Percentiles rank a stretch among this genome's conserved stretches.
Conservation (phyloP, 116 monocot species). For the Iris pallida region DNA sequence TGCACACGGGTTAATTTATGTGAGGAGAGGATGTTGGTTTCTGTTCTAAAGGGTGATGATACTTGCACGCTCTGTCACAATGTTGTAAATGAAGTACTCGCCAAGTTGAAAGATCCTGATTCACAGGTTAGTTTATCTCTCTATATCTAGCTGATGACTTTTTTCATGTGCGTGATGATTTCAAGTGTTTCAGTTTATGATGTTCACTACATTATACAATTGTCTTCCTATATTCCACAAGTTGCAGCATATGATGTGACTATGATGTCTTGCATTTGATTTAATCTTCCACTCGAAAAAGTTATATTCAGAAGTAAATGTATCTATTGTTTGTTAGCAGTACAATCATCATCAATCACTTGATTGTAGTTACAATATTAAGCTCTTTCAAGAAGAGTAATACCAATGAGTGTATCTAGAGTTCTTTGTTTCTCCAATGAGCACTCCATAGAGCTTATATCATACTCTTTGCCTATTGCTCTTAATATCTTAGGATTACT, state of each 20-base stretch:
- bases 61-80: conserved; percentile 37
- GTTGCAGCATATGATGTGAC: background rate
- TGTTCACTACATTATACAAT: conserved; percentile 8
- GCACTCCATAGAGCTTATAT: too few species aligned
- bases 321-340: background rate
- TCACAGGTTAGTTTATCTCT: too few species aligned
- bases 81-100: conserved; percentile 21
- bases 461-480: too few species aligned
- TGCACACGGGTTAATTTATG: conserved; percentile 38
- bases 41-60: conserved; percentile 19
- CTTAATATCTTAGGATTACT: too few species aligned
- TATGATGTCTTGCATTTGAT: background rate
- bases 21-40: conserved; percentile 16
- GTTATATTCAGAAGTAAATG: background rate
- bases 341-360: background rate
- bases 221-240: background rate
- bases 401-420: background rate
- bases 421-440: too few species aligned
- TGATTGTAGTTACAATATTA: background rate
- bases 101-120: conserved; percentile 47
- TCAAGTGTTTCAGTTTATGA: too few species aligned
- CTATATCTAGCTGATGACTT: too few species aligned
- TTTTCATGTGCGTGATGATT: too few species aligned
- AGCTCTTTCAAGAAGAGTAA: background rate
- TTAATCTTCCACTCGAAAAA: background rate